These are phyloP conservation scores for Fusarium graminum DNA, from an alignment of 2,329 filamentous ascomycete species.

Conservation along the genomic window DNA sequence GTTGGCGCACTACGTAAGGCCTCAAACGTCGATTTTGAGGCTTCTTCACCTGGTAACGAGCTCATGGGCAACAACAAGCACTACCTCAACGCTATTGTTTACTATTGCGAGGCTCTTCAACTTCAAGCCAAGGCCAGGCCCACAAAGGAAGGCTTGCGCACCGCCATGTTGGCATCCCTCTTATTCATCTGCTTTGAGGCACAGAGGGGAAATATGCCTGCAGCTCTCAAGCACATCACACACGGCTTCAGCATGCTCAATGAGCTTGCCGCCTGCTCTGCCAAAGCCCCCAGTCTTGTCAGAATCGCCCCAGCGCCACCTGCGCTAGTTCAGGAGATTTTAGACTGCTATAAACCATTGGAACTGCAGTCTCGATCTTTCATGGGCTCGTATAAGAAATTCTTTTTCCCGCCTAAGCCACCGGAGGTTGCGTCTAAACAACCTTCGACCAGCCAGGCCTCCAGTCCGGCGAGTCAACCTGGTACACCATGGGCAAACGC, in stretches of 20 bases:
- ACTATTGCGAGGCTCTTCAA: conserved; percentile 59
- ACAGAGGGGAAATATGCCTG: conserved; percentile 56
- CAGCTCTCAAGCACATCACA: conserved; percentile 57
- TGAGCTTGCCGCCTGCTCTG: conserved; percentile 54
- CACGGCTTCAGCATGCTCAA: conserved; percentile 59
- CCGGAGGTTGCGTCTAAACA: conserved; percentile 12
- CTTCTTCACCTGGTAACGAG: conserved; percentile 32
- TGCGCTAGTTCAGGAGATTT: conserved; percentile 54
- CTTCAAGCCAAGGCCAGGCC: conserved; percentile 56
- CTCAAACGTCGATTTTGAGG: conserved; percentile 43
- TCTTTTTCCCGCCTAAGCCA: conserved; percentile 50
- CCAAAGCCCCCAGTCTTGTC: conserved; percentile 54
- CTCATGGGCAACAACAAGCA: conserved; percentile 52
- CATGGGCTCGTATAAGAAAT: conserved; percentile 55
- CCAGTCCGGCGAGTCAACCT: conserved; percentile 48
- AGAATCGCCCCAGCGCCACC: conserved; percentile 56
- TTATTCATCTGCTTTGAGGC: conserved; percentile 59
- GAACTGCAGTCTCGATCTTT: conserved; percentile 57
- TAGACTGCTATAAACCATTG: conserved; percentile 57
- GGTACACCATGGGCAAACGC: conserved; percentile 45
- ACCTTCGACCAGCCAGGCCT: conserved; percentile 8
- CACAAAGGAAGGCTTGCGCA: conserved; percentile 54
- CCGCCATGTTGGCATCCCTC: conserved; percentile 56
- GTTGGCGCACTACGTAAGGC: conserved; percentile 57
- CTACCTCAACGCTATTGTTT: conserved; percentile 57